Evolutionary conservation across 108 stramenopile genomes (phyloP), one percentile per base, ranked within the genome.

Genomic region (Cyclostephanos tholiformis): DNA sequence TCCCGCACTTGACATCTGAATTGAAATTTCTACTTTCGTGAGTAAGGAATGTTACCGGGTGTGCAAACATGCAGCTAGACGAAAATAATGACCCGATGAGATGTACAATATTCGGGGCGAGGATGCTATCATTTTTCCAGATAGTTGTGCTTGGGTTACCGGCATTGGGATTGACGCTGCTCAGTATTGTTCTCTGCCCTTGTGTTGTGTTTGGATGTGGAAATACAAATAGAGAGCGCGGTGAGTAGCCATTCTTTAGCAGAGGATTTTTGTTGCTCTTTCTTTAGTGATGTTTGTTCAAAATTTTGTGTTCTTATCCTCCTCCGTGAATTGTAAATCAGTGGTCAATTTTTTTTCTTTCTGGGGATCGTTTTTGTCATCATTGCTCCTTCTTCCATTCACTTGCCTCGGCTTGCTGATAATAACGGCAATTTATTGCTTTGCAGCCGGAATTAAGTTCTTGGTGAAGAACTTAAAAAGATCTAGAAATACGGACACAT

Each of bases 31-130:
- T 57, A 2, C 56, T 29, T 57, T 22, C 65, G 17, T 25, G 13
- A 57, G 9, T 29, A 29, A 57, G 56, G 82, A 82, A 84, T 49
- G 30, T 83, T 13, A 59, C 43, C 35, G 87, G 87, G 4, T 88
- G 87, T 38, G 86, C 87, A 2, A 88, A 88, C 63, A 84, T 84
- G 86, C 87, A 88, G 53, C 63, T 88, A 57, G 84, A 87, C 75
- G 84, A 85, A 64, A 84, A 65, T 23, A 35, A 57, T 20, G 63
- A 84, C 50, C 83, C 65, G 16, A 49, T 52, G 22, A 26, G 27
- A 32, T 66, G 67, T 59, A 78, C 75, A 3, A 16, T 69, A 20
- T 55, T 62, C 14, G 59, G 67, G 43, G 83, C 68, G 20, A 75
- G 36, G 65, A 20, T 53, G 22, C 44, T 80, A 25, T 71, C 79